These are phyloP conservation scores for Dipteronia dyeriana DNA, from an alignment of 345 rosid species.

Conservation along the genomic window DNA sequence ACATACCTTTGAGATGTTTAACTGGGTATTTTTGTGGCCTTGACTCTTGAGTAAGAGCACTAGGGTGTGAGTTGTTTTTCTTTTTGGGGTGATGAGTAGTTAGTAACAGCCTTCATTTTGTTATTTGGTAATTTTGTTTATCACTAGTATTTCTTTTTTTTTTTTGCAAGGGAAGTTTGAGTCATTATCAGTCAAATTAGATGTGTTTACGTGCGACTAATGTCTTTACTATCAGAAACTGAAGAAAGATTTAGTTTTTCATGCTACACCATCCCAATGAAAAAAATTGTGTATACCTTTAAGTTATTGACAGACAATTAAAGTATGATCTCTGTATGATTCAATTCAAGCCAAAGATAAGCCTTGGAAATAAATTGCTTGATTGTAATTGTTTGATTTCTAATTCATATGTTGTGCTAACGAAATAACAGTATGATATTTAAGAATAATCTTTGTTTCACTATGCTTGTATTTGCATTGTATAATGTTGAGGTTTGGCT, in stretches of 20 bases:
- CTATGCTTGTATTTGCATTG: background rate
- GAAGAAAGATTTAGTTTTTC: background rate
- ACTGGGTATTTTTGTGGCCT: background rate
- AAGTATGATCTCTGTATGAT: background rate
- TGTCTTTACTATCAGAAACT: too few relatives aligned
- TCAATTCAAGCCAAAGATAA: background rate
- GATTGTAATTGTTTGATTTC: background rate
- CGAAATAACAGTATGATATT: background rate
- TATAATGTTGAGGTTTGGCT: background rate
- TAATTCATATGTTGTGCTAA: background rate
- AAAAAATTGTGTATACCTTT: background rate
- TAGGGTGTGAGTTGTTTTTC: slow-evolving; percentile 13
- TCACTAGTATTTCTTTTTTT: too few relatives aligned
- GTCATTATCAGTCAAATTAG: too few relatives aligned
- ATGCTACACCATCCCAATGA: background rate
- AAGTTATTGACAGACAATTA: background rate
- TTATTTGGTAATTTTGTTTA: background rate
- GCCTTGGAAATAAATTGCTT: background rate
- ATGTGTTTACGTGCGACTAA: too few relatives aligned
- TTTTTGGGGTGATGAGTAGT: slow-evolving; percentile 1
- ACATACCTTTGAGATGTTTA: background rate
- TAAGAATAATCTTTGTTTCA: too few relatives aligned
- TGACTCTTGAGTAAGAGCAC: background rate
- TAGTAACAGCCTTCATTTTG: background rate
- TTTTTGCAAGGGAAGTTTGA: slow-evolving; percentile 21